phyloP scores from a whole-genome alignment of 192 early-diverging fungal genomes.

The Rhizophlyctis rosea region DNA sequence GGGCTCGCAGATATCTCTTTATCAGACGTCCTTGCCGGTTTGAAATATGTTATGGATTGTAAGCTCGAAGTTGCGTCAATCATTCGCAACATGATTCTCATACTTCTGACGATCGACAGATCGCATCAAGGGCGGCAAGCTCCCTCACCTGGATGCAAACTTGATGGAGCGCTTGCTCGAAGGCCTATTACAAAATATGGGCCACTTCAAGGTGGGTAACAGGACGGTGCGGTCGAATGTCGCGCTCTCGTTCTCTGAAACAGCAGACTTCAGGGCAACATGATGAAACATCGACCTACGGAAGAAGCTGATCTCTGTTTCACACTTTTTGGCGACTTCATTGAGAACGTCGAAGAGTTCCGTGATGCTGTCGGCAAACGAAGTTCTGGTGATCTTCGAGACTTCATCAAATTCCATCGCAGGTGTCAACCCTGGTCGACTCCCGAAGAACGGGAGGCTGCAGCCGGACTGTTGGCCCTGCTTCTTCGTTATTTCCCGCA shows the following conservation, averaged over 20 bases:
- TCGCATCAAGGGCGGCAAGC: constrained; percentile 80
- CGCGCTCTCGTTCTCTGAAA: neutral
- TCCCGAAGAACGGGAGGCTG: constrained; percentile 68
- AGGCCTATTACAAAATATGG: constrained; percentile 79
- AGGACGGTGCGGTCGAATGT: neutral
- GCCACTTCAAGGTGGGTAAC: constrained; percentile 32
- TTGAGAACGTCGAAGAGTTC: constrained; percentile 92
- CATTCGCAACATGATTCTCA: neutral
- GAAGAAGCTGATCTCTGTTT: constrained; percentile 83
- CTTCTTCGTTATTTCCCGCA: constrained; percentile 72
- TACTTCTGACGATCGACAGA: constrained; percentile 25
- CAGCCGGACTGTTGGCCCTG: constrained; percentile 76
- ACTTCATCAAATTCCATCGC: constrained; percentile 72
- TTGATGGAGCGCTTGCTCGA: constrained; percentile 87
- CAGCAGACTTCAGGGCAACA: constrained; percentile 39
- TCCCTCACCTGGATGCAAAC: constrained; percentile 71
- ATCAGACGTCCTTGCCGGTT: constrained; percentile 76
- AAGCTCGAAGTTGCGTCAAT: neutral
- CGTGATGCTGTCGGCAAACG: constrained; percentile 74
- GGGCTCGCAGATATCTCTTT: constrained; percentile 69
- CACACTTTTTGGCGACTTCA: constrained; percentile 90
- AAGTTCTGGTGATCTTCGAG: constrained; percentile 76
- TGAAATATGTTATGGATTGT: constrained; percentile 91
- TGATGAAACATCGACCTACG: constrained; percentile 60
- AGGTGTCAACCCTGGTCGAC: constrained; percentile 65